Conservation (phyloP, 352 stramenopile genomes). For the Phytophthora cactorum region DNA sequence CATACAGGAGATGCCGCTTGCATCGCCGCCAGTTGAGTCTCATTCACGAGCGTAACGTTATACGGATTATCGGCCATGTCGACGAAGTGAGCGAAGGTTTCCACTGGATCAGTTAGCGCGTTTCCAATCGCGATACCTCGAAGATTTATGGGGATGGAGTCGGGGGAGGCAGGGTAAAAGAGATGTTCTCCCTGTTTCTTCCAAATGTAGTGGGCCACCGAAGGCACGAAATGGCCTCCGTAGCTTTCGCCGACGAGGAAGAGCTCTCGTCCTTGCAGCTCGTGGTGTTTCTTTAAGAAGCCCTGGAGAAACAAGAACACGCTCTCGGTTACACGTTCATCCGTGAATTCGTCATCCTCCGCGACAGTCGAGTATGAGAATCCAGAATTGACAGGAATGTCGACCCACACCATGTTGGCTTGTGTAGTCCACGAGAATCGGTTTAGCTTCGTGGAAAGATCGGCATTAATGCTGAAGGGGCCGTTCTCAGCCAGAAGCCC, state of each 20-base stretch:
- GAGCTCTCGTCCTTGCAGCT: constrained; percentile 48
- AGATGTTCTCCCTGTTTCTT: constrained; percentile 6
- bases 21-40: constrained; percentile 31
- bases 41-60: constrained; percentile 46
- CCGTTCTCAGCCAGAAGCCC: constrained; percentile 66
- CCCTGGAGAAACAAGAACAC: constrained; percentile 63
- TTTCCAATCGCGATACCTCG: constrained; percentile 10
- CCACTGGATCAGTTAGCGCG: constrained; percentile 1
- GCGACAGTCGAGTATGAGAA: constrained; percentile 46
- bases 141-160: constrained; percentile 11
- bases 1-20: constrained; percentile 27
- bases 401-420: constrained; percentile 67
- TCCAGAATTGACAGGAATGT: constrained; percentile 56
- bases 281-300: constrained; percentile 52
- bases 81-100: constrained; percentile 1
- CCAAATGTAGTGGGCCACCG: constrained; percentile 11
- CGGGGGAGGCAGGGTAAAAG: not conserved
- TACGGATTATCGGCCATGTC: constrained; percentile 68
- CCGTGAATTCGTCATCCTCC: constrained; percentile 43
- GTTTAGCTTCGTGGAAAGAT: constrained; percentile 51
- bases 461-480: constrained; percentile 45
- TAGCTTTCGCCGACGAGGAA: constrained; percentile 72
- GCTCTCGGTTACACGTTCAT: constrained; percentile 56
- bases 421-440: constrained; percentile 56
- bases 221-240: constrained; percentile 18